Percentiles rank a stretch among this genome's conserved stretches.
Conservation (phyloP, 805 yeast species). For the Metschnikowia arizonensis region DNA sequence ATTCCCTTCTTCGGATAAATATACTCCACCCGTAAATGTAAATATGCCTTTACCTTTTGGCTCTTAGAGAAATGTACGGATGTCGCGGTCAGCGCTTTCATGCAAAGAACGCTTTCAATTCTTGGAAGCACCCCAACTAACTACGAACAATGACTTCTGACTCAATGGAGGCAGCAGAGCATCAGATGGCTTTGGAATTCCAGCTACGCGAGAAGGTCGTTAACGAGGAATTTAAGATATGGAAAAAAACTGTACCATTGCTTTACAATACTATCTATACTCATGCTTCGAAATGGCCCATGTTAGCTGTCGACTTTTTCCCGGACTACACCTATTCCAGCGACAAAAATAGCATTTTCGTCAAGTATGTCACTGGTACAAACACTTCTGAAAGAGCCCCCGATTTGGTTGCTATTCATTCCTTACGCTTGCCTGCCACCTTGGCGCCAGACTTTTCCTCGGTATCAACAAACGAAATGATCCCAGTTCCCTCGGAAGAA, state of each 20-base stretch:
- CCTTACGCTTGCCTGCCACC: conserved; percentile 48
- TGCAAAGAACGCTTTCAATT: neutral
- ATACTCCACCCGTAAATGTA: too few relatives aligned
- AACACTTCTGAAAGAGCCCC: conserved; percentile 37
- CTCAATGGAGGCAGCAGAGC: conserved; percentile 26
- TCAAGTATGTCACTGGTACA: conserved; percentile 47
- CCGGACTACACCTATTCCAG: conserved; percentile 40
- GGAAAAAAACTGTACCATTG: conserved; percentile 83
- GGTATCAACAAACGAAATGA: conserved; percentile 18
- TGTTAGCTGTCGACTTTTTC: conserved; percentile 66
- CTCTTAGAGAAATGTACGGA: neutral
- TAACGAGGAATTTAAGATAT: conserved; percentile 71
- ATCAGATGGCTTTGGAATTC: conserved; percentile 40
- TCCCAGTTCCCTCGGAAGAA: conserved; percentile 17
- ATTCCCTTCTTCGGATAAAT: too few relatives aligned
- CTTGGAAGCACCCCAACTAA: neutral
- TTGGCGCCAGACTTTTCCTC: conserved; percentile 34
- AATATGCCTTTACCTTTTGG: neutral
- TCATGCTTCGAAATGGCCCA: conserved; percentile 64
- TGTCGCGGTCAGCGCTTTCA: conserved; percentile 2
- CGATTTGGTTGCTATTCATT: conserved; percentile 44
- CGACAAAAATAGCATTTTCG: conserved; percentile 26
- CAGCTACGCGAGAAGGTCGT: conserved; percentile 57
- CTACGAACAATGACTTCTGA: conserved; percentile 9
- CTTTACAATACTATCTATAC: conserved; percentile 72